These are phyloP conservation scores for Tricladium varicosporioides DNA, from an alignment of 2,329 filamentous ascomycete species.

Conservation along the genomic window DNA sequence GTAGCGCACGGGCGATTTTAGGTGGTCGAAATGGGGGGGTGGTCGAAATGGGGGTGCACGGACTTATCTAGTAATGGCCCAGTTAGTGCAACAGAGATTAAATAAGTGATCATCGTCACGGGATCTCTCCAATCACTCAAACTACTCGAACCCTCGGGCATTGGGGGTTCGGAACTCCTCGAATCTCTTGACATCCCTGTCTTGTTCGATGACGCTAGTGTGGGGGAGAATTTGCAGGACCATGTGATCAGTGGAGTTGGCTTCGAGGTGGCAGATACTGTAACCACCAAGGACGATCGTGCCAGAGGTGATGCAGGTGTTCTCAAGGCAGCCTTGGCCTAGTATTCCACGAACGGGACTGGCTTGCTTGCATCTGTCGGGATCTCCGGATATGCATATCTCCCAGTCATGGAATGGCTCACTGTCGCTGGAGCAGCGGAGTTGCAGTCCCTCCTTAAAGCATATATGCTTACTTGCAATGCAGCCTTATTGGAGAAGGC, in stretches of 20 bases:
- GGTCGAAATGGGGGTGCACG: too few relatives aligned
- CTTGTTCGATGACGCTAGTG: constrained; percentile 54
- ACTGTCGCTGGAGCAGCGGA: too few relatives aligned
- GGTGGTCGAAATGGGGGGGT: too few relatives aligned
- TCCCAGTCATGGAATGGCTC: too few relatives aligned
- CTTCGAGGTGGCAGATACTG: constrained; percentile 37
- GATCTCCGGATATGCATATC: too few relatives aligned
- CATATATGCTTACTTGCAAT: too few relatives aligned
- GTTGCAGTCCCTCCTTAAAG: too few relatives aligned
- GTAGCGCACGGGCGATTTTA: too few relatives aligned
- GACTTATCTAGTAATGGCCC: too few relatives aligned
- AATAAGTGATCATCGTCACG: constrained; percentile 46
- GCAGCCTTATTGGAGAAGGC: too few relatives aligned
- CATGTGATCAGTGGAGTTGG: constrained; percentile 14
- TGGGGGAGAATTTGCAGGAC: constrained; percentile 59
- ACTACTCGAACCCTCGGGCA: constrained; percentile 44
- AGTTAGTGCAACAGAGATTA: too few relatives aligned
- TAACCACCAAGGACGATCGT: constrained; percentile 33
- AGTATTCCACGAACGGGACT: constrained; percentile 39
- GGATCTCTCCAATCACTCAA: constrained; percentile 45
- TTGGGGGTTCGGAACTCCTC: constrained; percentile 40
- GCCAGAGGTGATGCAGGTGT: constrained; percentile 32
- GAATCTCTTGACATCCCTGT: constrained; percentile 45
- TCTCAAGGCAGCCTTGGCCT: constrained; percentile 31
- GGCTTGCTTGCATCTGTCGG: too few relatives aligned